These are phyloP conservation scores for Trichocomaceae sp. DNA, from an alignment of 2,329 filamentous ascomycete genomes.

Conservation along the genomic window DNA sequence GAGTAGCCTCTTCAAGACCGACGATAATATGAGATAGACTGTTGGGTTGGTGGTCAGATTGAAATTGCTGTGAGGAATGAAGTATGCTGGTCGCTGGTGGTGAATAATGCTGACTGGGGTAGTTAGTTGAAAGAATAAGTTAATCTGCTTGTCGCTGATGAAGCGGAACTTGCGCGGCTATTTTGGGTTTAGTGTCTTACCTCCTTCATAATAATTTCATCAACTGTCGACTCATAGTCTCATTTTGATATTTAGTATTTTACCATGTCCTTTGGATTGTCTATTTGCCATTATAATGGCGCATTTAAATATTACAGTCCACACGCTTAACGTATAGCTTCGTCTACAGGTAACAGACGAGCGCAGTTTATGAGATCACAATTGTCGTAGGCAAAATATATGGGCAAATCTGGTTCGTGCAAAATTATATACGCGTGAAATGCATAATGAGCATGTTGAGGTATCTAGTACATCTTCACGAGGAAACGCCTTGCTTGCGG, in stretches of 20 bases:
- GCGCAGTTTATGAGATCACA: too few relatives aligned
- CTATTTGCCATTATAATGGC: too few relatives aligned
- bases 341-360: too few relatives aligned
- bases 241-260: background rate
- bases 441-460: background rate
- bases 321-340: too few relatives aligned
- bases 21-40: background rate
- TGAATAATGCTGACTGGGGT: slow-evolving; percentile 5
- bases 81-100: background rate
- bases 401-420: too few relatives aligned
- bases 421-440: background rate
- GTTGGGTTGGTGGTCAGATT: background rate
- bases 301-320: too few relatives aligned
- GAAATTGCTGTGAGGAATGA: background rate
- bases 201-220: too few relatives aligned
- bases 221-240: background rate
- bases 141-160: slow-evolving; percentile 11
- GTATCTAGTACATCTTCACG: slow-evolving; percentile 28
- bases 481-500: slow-evolving; percentile 64
- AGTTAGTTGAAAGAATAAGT: background rate
- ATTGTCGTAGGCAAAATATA: too few relatives aligned
- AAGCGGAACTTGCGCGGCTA: slow-evolving; percentile 22
- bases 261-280: background rate
- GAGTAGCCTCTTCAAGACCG: background rate
- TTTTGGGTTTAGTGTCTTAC: slow-evolving; percentile 25